Percentiles rank a stretch among this genome's conserved stretches.
Conservation (phyloP, 2,329 filamentous ascomycete genomes). For the Pseudovirgaria hyperparasitica region DNA sequence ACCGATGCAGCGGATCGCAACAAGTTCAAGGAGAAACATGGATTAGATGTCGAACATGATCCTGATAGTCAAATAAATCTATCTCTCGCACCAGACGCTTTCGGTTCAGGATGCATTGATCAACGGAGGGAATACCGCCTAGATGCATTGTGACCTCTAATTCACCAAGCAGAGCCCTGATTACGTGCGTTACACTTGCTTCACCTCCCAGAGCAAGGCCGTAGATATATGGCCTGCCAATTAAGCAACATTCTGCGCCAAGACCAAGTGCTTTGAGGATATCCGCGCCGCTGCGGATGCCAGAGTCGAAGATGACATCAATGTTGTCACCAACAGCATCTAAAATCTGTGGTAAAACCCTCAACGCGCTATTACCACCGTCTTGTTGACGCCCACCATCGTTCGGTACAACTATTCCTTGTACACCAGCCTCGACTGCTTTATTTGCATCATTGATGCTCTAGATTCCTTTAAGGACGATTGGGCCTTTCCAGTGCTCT, state of each 20-base stretch:
- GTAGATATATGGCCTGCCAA: conserved; percentile 47
- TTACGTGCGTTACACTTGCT: conserved; percentile 35
- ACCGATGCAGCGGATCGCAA: conserved; percentile 52
- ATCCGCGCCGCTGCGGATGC: conserved; percentile 36
- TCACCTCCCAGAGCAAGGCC: conserved; percentile 43
- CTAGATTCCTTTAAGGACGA: conserved; percentile 49
- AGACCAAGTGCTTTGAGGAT: conserved; percentile 39
- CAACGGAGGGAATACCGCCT: conserved; percentile 11
- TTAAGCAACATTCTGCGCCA: conserved; percentile 45
- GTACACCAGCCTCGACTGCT: conserved; percentile 31
- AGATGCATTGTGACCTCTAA: conserved; percentile 15
- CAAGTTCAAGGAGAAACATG: conserved; percentile 38
- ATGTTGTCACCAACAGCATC: conserved; percentile 25
- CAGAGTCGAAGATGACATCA: conserved; percentile 37
- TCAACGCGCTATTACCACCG: conserved; percentile 36
- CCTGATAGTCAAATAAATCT: conserved; percentile 11
- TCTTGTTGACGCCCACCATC: conserved; percentile 42
- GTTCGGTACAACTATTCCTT: conserved; percentile 40
- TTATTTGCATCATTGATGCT: conserved; percentile 35
- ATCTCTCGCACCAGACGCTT: conserved; percentile 11
- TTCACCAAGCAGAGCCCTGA: conserved; percentile 7
- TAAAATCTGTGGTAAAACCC: conserved; percentile 47
- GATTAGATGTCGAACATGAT: conserved; percentile 28
- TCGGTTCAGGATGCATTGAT: conserved; percentile 11
- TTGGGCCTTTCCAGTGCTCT: conserved; percentile 49